Conservation (phyloP, 2,329 filamentous ascomycete genomes). For the Hymenoscyphus fraxineus region DNA sequence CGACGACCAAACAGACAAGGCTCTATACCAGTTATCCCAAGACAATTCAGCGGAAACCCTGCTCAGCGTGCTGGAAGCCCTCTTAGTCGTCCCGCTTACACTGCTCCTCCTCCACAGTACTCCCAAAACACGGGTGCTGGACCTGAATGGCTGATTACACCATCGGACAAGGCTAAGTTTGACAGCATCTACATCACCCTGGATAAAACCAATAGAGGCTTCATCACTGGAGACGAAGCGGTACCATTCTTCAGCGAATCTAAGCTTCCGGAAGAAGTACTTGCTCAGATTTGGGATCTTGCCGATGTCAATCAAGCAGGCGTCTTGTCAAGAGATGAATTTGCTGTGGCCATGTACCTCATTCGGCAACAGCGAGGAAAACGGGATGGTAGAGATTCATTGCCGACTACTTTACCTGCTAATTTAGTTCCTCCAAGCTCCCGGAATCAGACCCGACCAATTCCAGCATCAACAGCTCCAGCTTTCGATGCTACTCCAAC, state of each 20-base stretch:
- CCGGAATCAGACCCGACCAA: conserved; percentile 58
- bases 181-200: conserved; percentile 81
- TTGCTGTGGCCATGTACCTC: conserved; percentile 95
- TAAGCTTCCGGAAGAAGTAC: conserved; percentile 77
- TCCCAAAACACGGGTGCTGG: conserved; percentile 36
- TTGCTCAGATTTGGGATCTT: conserved; percentile 96
- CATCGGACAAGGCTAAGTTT: conserved; percentile 81
- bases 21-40: conserved; percentile 66
- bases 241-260: conserved; percentile 94
- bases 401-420: conserved; percentile 75
- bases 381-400: conserved; percentile 53
- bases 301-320: conserved; percentile 91
- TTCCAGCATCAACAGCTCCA: conserved; percentile 41
- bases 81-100: conserved; percentile 48
- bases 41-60: conserved; percentile 71
- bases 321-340: conserved; percentile 80
- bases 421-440: conserved; percentile 84
- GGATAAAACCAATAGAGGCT: conserved; percentile 75
- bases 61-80: conserved; percentile 57
- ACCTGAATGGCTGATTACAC: conserved; percentile 76
- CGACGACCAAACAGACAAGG: conserved; percentile 52
- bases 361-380: conserved; percentile 84
- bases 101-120: conserved; percentile 39
- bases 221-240: conserved; percentile 89
- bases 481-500: conserved; percentile 42